Percentiles rank a stretch among this genome's conserved stretches.
Conservation (phyloP, 2,329 filamentous ascomycete genomes). For the Pseudopyricularia javanii region DNA sequence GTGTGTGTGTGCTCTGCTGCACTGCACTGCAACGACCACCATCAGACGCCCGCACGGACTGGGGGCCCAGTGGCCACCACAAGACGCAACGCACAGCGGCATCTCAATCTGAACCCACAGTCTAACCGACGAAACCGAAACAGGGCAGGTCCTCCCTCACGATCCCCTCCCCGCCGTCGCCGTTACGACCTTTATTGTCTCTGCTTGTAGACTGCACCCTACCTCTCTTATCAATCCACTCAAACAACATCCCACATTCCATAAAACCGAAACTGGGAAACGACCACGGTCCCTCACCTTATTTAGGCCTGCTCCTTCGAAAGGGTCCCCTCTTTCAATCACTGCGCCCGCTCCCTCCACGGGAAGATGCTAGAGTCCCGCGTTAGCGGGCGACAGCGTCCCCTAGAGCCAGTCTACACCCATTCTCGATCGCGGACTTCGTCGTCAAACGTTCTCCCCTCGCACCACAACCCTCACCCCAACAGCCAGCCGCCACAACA, state of each 20-base stretch:
- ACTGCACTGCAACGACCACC: too few species aligned
- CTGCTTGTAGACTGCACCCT: not conserved
- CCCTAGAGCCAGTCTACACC: conserved; percentile 26
- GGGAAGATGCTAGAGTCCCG: conserved; percentile 18
- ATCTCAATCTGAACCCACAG: not conserved
- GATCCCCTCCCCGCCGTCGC: not conserved
- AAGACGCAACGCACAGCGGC: not conserved
- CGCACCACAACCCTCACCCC: not conserved
- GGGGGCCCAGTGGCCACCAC: not conserved
- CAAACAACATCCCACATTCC: not conserved
- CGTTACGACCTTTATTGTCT: not conserved
- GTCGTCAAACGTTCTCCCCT: conserved; percentile 43
- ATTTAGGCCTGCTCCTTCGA: not conserved
- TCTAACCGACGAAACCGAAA: not conserved
- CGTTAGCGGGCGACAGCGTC: conserved; percentile 15
- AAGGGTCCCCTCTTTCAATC: not conserved
- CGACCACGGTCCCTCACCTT: not conserved
- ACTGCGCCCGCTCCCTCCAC: not conserved
- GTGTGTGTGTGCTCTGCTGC: too few species aligned
- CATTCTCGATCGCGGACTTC: conserved; percentile 45
- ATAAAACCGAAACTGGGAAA: not conserved
- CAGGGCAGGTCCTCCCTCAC: not conserved
- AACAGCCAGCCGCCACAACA: conserved; percentile 13
- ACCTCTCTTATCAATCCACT: not conserved
- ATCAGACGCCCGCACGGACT: too few species aligned